phyloP scores from a whole-genome alignment of 495 filamentous ascomycete genomes.

The Jackrogersella minutella region DNA sequence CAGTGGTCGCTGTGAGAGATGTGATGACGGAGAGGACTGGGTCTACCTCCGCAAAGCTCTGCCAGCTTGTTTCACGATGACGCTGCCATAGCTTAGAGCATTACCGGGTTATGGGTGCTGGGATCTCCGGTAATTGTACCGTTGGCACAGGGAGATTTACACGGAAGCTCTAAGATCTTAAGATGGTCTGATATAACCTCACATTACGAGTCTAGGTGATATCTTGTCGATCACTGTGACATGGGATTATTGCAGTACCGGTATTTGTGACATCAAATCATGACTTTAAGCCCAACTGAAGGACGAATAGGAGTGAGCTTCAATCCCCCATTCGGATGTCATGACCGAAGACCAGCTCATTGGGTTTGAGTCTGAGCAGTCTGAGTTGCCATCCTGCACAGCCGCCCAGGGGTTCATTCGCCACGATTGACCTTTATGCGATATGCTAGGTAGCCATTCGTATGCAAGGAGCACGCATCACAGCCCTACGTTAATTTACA shows the following conservation, averaged over 20 bases:
- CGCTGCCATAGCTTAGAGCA: neutral
- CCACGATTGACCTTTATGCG: conserved; percentile 7
- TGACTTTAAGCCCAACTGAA: neutral
- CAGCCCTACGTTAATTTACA: conserved; percentile 20
- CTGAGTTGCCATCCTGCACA: conserved; percentile 1
- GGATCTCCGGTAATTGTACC: conserved; percentile 6
- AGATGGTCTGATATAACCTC: conserved; percentile 28
- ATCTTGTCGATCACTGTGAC: conserved; percentile 25
- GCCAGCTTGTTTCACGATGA: conserved; percentile 17
- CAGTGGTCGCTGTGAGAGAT: conserved; percentile 12
- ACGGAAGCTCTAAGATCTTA: conserved; percentile 29
- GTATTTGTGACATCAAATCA: conserved; percentile 34
- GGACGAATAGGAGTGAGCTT: conserved; percentile 20
- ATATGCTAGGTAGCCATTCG: neutral
- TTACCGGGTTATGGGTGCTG: neutral
- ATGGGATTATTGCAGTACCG: conserved; percentile 14
- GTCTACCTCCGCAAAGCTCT: neutral
- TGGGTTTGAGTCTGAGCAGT: conserved; percentile 1
- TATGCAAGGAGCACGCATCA: neutral
- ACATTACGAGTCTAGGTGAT: conserved; percentile 23
- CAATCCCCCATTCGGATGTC: conserved; percentile 27
- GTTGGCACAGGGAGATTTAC: neutral
- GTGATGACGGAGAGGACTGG: conserved; percentile 18
- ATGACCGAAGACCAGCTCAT: conserved; percentile 25
- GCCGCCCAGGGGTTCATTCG: conserved; percentile 13